These are phyloP conservation scores for Choanephora cucurbitarum DNA, from an alignment of 371 early-diverging fungal species.

Conservation along the genomic window DNA sequence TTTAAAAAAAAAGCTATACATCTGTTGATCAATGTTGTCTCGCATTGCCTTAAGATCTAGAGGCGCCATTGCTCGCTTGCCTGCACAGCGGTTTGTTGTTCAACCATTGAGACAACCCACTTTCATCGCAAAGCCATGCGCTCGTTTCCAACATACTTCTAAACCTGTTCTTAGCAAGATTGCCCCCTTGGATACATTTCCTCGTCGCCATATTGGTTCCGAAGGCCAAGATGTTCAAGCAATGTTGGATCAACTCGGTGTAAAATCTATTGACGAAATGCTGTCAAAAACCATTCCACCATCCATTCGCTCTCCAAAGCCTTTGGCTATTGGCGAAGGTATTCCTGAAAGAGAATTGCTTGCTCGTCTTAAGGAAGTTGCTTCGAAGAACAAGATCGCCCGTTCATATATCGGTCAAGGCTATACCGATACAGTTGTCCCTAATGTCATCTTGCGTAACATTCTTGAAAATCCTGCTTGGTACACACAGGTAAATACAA, in stretches of 20 bases:
- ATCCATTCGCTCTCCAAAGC: slow-evolving; percentile 73
- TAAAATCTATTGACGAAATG: slow-evolving; percentile 78
- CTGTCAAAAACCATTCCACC: slow-evolving; percentile 83
- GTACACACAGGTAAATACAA: slow-evolving; percentile 87
- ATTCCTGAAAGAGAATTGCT: slow-evolving; percentile 84
- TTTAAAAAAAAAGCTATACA: slow-evolving; percentile 2
- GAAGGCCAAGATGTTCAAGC: slow-evolving; percentile 65
- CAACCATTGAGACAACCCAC: slow-evolving; percentile 17
- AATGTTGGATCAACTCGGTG: slow-evolving; percentile 83
- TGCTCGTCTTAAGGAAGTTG: slow-evolving; percentile 76
- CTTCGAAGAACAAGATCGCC: slow-evolving; percentile 87
- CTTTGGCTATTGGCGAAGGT: slow-evolving; percentile 68
- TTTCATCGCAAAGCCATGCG: slow-evolving; percentile 14
- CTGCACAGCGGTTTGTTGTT: slow-evolving; percentile 16
- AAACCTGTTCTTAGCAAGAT: slow-evolving; percentile 45
- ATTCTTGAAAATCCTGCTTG: slow-evolving; percentile 97
- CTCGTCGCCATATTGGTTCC: slow-evolving; percentile 91
- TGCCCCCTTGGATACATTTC: slow-evolving; percentile 72
- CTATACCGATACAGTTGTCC: slow-evolving; percentile 87
- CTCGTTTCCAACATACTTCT: slow-evolving; percentile 37
- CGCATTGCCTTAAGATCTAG: slow-evolving; percentile 35
- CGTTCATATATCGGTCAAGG: slow-evolving; percentile 95
- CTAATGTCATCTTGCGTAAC: slow-evolving; percentile 93
- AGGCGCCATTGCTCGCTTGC: slow-evolving; percentile 21
- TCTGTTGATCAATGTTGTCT: slow-evolving; percentile 26